phyloP scores from a whole-genome alignment of 148 eudicot genomes.

The Salicornia ramosissima region DNA sequence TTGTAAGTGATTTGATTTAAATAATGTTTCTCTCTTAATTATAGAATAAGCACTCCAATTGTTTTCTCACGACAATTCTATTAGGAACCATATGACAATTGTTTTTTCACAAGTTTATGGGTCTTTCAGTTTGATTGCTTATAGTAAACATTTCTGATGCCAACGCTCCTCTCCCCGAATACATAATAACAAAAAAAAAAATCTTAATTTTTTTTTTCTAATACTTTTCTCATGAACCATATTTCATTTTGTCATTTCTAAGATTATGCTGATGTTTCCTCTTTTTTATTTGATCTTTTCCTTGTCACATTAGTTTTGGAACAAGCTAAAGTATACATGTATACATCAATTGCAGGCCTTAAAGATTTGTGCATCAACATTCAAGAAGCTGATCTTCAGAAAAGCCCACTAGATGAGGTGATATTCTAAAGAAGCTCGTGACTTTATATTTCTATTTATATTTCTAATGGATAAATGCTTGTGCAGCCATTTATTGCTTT shows the following conservation, averaged over 20 bases:
- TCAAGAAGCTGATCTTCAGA: conserved; percentile 64
- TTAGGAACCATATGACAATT: no score
- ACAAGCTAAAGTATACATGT: neutral
- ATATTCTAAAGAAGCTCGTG: neutral
- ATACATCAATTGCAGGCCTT: conserved; percentile 45
- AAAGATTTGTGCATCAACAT: conserved; percentile 54
- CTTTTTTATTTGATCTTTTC: neutral
- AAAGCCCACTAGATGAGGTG: conserved; percentile 80
- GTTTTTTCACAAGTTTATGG: no score
- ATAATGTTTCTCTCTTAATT: neutral
- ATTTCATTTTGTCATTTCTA: neutral
- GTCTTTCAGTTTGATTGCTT: no score
- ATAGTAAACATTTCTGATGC: no score
- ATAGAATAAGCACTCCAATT: neutral
- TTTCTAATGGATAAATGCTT: neutral
- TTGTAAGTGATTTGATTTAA: neutral
- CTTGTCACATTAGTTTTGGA: neutral
- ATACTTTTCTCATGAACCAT: no score
- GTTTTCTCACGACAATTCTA: neutral
- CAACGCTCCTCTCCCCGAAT: no score
- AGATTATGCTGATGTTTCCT: neutral
- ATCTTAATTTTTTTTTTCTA: no score
- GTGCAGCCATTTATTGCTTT: conserved; percentile 1
- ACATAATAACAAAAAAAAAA: no score
- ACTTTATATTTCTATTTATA: neutral